phyloP scores from a whole-genome alignment of 2,329 filamentous ascomycete genomes.

The Daldinia eschscholtzii region DNA sequence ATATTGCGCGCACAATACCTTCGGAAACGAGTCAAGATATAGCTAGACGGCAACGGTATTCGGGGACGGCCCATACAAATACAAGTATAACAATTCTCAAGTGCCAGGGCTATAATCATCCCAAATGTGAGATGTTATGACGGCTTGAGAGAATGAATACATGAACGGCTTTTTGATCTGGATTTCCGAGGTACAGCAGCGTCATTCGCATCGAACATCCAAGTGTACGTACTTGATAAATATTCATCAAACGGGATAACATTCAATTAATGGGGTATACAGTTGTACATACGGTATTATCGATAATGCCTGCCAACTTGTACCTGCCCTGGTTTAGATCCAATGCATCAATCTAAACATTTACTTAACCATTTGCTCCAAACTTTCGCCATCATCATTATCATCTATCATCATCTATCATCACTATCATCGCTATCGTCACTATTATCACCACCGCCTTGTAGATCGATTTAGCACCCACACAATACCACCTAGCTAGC shows the following conservation, averaged over 20 bases:
- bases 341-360: background rate
- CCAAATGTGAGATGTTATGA: background rate
- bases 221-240: background rate
- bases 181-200: background rate
- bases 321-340: background rate
- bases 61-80: background rate
- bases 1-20: slow-evolving; percentile 38
- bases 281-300: slow-evolving; percentile 4
- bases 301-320: slow-evolving; percentile 6
- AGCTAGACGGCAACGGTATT: background rate
- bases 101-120: background rate
- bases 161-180: background rate
- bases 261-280: slow-evolving; percentile 1
- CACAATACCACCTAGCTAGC: background rate
- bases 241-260: too few relatives aligned
- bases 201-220: background rate
- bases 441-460: background rate
- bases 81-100: background rate
- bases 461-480: background rate
- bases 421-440: background rate
- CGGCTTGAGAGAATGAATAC: background rate
- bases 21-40: background rate
- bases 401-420: background rate
- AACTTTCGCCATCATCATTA: slow-evolving; percentile 1
- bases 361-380: slow-evolving; percentile 1